These are phyloP conservation scores for Phoma sp. DNA, from an alignment of 2,329 filamentous ascomycete genomes.

Conservation along the genomic window DNA sequence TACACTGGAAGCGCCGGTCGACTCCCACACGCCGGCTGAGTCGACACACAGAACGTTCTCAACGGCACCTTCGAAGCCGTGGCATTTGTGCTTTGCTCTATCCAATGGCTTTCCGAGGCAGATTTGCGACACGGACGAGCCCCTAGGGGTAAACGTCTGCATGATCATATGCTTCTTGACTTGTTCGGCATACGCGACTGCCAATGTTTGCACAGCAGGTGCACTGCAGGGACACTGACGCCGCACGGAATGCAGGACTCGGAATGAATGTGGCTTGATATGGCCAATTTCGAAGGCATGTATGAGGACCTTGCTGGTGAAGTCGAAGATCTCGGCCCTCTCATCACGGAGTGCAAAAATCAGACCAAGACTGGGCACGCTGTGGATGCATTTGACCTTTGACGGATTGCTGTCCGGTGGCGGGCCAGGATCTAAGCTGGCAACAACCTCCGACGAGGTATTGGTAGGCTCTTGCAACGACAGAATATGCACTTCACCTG, in stretches of 20 bases:
- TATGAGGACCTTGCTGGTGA: slow-evolving; percentile 62
- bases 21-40: slow-evolving; percentile 71
- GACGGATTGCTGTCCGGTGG: slow-evolving; percentile 45
- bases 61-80: slow-evolving; percentile 50
- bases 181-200: slow-evolving; percentile 66
- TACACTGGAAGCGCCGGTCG: slow-evolving; percentile 64
- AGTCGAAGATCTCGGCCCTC: slow-evolving; percentile 66
- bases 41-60: slow-evolving; percentile 61
- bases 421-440: slow-evolving; percentile 42
- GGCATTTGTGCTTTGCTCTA: slow-evolving; percentile 39
- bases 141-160: slow-evolving; percentile 65
- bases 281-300: slow-evolving; percentile 66
- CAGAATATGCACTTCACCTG: slow-evolving; percentile 44
- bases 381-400: slow-evolving; percentile 64
- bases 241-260: slow-evolving; percentile 63
- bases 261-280: slow-evolving; percentile 65
- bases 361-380: slow-evolving; percentile 62
- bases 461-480: slow-evolving; percentile 30
- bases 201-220: slow-evolving; percentile 66
- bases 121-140: slow-evolving; percentile 59
- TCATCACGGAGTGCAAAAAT: slow-evolving; percentile 66
- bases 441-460: slow-evolving; percentile 41
- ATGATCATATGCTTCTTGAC: slow-evolving; percentile 68
- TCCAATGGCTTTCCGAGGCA: slow-evolving; percentile 59
- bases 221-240: slow-evolving; percentile 61